phyloP scores from a whole-genome alignment of 495 filamentous ascomycete genomes.

The Penicillium antarcticum region DNA sequence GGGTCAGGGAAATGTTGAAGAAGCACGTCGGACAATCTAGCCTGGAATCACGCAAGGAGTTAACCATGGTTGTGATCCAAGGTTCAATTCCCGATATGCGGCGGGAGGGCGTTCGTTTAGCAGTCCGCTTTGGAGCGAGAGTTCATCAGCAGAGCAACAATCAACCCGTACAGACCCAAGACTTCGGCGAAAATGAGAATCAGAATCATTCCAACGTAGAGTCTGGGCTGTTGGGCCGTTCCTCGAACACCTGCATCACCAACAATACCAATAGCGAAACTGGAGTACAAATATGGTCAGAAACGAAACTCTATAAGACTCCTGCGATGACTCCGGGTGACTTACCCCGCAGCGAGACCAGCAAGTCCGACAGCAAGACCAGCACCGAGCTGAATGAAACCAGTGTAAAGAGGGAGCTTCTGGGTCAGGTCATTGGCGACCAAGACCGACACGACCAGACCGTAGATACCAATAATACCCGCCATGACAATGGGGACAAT shows the following conservation, averaged over 20 bases:
- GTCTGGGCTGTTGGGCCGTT: slow-evolving; percentile 93
- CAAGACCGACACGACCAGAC: slow-evolving; percentile 95
- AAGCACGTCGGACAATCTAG: slow-evolving; percentile 6
- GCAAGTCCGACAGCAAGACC: slow-evolving; percentile 94
- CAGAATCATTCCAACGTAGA: slow-evolving; percentile 99
- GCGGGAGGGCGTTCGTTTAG: slow-evolving; percentile 22
- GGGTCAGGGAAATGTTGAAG: slow-evolving; percentile 5
- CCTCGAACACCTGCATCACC: slow-evolving; percentile 98
- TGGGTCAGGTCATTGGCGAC: slow-evolving; percentile 91
- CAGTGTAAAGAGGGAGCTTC: slow-evolving; percentile 79
- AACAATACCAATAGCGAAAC: slow-evolving; percentile 97
- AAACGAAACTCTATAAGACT: neutral
- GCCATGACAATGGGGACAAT: slow-evolving; percentile 99
- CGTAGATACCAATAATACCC: slow-evolving; percentile 99
- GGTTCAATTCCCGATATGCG: slow-evolving; percentile 9
- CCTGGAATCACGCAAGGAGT: neutral
- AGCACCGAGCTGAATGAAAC: slow-evolving; percentile 96
- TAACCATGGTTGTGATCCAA: neutral
- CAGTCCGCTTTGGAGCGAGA: slow-evolving; percentile 50
- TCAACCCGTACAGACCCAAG: slow-evolving; percentile 96
- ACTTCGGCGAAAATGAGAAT: slow-evolving; percentile 99
- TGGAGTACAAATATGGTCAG: slow-evolving; percentile 19
- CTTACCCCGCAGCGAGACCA: slow-evolving; percentile 90
- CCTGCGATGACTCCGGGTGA: too few species aligned
- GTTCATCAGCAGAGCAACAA: slow-evolving; percentile 99